Conservation (phyloP, 805 yeast species). For the Blastobotrys chiropterorum region DNA sequence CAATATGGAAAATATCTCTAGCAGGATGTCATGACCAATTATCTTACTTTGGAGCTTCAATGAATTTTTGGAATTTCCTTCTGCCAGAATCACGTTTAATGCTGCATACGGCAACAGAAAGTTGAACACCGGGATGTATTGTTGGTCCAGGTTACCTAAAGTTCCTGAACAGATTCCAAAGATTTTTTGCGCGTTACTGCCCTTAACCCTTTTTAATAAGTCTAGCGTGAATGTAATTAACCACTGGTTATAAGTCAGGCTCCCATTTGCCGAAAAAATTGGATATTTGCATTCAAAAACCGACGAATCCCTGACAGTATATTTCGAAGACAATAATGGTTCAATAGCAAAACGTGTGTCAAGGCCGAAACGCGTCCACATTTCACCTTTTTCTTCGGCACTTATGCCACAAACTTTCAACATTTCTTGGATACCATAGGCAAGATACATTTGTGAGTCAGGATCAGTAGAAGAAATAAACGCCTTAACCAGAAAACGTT, state of each 20-base stretch:
- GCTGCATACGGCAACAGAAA: conserved; percentile 74
- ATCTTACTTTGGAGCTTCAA: conserved; percentile 41
- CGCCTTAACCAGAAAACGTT: conserved; percentile 67
- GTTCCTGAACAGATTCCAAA: conserved; percentile 59
- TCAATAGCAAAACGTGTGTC: conserved; percentile 64
- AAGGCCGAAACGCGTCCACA: conserved; percentile 59
- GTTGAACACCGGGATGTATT: conserved; percentile 44
- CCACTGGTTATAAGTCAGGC: conserved; percentile 53
- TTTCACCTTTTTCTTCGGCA: conserved; percentile 8
- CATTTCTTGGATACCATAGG: conserved; percentile 84
- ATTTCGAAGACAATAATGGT: conserved; percentile 70
- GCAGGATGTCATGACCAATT: conserved; percentile 41
- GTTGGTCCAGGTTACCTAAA: conserved; percentile 32
- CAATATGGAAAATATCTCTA: not conserved
- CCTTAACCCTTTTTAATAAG: conserved; percentile 42
- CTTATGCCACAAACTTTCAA: conserved; percentile 54
- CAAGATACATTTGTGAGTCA: conserved; percentile 70
- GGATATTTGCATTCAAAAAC: conserved; percentile 54
- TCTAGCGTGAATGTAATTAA: conserved; percentile 61
- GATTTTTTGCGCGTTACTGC: conserved; percentile 37
- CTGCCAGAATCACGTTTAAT: conserved; percentile 52
- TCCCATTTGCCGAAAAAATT: conserved; percentile 38
- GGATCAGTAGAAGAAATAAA: conserved; percentile 92
- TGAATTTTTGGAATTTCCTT: conserved; percentile 54
- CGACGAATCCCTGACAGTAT: conserved; percentile 49